Percentiles rank a stretch among this genome's conserved stretches.
Evolutionary conservation across 2,329 filamentous ascomycete species (phyloP).

Genomic region (Furcasterigmium furcatum): DNA sequence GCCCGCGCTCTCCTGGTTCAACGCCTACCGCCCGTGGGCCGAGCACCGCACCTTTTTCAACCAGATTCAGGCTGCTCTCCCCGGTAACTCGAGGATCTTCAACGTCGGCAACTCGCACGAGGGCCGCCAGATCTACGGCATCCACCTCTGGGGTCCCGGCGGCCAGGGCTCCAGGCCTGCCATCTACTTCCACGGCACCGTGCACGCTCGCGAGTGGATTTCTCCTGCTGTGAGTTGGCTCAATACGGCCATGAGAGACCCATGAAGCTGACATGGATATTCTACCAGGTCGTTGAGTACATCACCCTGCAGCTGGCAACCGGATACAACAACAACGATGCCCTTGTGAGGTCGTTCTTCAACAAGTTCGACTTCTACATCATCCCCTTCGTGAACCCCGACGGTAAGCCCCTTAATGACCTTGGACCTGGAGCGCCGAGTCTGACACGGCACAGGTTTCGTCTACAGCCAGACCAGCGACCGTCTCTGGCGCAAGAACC

Average conservation of each 20-base stretch:
- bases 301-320: constrained; percentile 37
- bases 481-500: constrained; percentile 52
- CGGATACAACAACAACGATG: constrained; percentile 24
- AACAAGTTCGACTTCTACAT: constrained; percentile 60
- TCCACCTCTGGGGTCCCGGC: constrained; percentile 40
- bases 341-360: constrained; percentile 32
- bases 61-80: constrained; percentile 30
- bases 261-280: not conserved
- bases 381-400: constrained; percentile 50
- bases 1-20: constrained; percentile 34
- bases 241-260: not conserved
- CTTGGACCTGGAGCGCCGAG: not conserved
- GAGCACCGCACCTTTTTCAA: constrained; percentile 38
- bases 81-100: constrained; percentile 36
- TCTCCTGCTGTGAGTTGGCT: constrained; percentile 33
- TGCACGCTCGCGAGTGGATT: constrained; percentile 52
- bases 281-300: constrained; percentile 36
- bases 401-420: constrained; percentile 28
- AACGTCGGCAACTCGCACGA: constrained; percentile 35
- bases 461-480: constrained; percentile 47
- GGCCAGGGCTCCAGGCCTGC: constrained; percentile 36
- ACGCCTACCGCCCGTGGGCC: constrained; percentile 39
- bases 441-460: constrained; percentile 33
- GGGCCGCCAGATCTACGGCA: constrained; percentile 50
- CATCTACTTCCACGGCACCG: constrained; percentile 43